Evolutionary conservation across 768 basidiomycete genomes (phyloP), one percentile per base, ranked within the genome.

Genomic region (Suillus decipiens): DNA sequence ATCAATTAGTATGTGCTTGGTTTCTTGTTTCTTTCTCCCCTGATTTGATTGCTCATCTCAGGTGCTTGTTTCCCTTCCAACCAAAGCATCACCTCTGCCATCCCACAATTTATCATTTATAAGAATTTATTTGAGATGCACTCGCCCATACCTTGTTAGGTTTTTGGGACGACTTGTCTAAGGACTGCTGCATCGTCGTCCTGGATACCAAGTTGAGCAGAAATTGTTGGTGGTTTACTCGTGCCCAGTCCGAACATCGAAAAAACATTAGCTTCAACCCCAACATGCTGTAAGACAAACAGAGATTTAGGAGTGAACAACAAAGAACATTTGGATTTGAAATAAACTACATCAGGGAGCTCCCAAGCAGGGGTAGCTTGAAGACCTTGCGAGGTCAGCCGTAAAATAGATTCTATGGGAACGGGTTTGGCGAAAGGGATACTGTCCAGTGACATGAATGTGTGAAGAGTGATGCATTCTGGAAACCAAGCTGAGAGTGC

Each of bases 381-480:
- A 11, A 90, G 79, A 42, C 94, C 83, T 66, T 86, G 82, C 1
- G 90, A 90, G 1, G 84, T 85, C 42, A 95, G 80, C 3, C 88
- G 84, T 15, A 95, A 82, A 56, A 93, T 89, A 0, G 89, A 91
- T 7, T 92, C 93, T 51, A 94, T 93, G 2, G 92, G 89, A 0
- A 95, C 92, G 0, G 93, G 92, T 34, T 86, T 83, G 51, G 83
- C 81, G 77, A 95, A 94, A 1, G 86, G 86, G 71, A 94, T 93
- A 37, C 86, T 85, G 69, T 94, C 92, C 17, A 93, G 82, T 5
- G 91, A 89, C 34, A 91, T 79, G 76, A 83, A 6, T 83, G 82
- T 4, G 88, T 88, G 75, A 92, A 90, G 61, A 92, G 75, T 50
- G 82, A 83, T 1, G 89, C 81, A 66, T 88, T 92, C 19, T 88